Evolutionary conservation across 306 rosid genomes (phyloP), one percentile per base, ranked within the genome.

Genomic region (Begonia peltatifolia): DNA sequence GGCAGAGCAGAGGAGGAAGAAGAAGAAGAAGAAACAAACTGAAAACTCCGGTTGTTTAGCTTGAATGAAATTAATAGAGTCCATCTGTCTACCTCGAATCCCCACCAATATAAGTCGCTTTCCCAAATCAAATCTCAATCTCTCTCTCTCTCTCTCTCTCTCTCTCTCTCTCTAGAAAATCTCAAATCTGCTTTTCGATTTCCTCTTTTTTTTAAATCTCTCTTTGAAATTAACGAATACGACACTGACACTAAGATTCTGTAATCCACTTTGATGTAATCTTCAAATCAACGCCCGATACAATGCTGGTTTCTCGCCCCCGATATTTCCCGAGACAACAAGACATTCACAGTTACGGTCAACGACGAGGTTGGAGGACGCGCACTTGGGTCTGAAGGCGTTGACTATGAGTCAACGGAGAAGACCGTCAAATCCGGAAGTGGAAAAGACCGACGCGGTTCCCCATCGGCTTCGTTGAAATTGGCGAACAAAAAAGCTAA

Each of bases 81-180:
- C 38, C 1, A 7, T 30, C 9, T 30, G 38, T 30, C 38, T 7
- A 6, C 38, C 38, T 5, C 6, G 38, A 30, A 30, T 30, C 38
- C 38, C 55, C 51, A 64, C 51, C 7, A 36, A 47, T 53, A 58
- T 35, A 12, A 42, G 77, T 82, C 75, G 60, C 78, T 59, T 44
- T 69, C 74, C 60, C 62, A 72, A 78, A 90, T 79, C 86, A 86
- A 87, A 90, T 83, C 94, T 12, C 50, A 11, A 11, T 72, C 68
- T 79, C 83, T 76, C 65, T 69, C 66, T 76, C 79, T 69, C 57
- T 52, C 66, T 76, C 79, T 69, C 57, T 52, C 66, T 76, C 79
- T 72, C 68, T 79, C 83, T 76, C 65, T 69, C 66, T 76, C 79
- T 69, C 57, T 52, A 50, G 46, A 63, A 77, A 77, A 77, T 77